Percentiles rank a stretch among this genome's conserved stretches.
phyloP scores from a whole-genome alignment of 1,284 basidiomycete species.

The Ustilago crameri region DNA sequence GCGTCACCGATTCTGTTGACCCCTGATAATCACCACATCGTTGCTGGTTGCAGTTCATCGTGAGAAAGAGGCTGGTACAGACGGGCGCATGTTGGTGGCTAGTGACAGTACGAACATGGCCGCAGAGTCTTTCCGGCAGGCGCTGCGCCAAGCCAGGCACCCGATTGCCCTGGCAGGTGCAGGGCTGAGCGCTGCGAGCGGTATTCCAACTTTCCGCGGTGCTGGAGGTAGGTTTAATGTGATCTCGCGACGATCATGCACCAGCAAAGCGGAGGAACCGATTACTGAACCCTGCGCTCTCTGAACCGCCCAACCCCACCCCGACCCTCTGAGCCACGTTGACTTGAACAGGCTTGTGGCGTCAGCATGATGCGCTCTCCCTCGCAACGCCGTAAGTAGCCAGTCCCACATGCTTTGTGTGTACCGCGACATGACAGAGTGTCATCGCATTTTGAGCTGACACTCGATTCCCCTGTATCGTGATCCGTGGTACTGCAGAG shows the following conservation, averaged over 20 bases:
- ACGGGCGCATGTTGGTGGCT: constrained; percentile 14
- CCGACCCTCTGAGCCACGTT: neutral
- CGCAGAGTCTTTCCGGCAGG: constrained; percentile 60
- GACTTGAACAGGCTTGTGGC: constrained; percentile 71
- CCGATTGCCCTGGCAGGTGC: constrained; percentile 75
- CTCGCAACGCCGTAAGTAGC: constrained; percentile 72
- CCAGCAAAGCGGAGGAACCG: neutral
- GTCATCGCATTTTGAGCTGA: neutral
- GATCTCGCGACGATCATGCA: neutral
- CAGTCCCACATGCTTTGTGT: neutral
- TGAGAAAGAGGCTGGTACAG: constrained; percentile 2
- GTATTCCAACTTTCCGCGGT: constrained; percentile 76
- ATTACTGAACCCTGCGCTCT: neutral
- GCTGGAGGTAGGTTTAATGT: constrained; percentile 70
- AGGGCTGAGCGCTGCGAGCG: constrained; percentile 73
- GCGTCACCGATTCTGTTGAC: neutral
- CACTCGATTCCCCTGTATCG: neutral
- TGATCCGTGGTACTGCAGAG: constrained; percentile 18
- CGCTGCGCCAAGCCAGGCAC: constrained; percentile 69
- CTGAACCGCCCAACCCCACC: neutral
- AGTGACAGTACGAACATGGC: constrained; percentile 12
- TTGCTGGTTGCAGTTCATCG: neutral
- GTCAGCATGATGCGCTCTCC: constrained; percentile 73
- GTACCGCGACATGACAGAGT: neutral
- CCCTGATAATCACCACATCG: neutral